phyloP scores from a whole-genome alignment of 1,284 basidiomycete species.

The Sporisorium sorghi region DNA sequence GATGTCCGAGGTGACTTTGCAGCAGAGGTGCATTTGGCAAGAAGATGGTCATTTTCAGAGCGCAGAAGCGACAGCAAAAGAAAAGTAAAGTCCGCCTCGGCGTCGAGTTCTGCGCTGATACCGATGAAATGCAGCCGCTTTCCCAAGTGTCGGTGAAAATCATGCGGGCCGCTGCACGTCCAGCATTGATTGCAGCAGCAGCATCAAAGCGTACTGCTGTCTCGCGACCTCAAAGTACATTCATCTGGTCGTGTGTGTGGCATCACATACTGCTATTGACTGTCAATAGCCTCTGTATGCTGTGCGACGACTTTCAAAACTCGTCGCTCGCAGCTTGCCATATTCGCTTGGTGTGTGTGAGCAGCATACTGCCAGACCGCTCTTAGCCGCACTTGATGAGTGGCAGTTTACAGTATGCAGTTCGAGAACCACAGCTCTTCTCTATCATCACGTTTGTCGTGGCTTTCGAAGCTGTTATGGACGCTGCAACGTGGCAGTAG shows the following conservation, averaged over 20 bases:
- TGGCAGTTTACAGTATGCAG: not conserved
- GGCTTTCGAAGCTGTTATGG: not conserved
- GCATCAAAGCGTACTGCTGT: not conserved
- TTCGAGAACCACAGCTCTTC: no score
- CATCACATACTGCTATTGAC: not conserved
- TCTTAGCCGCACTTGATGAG: not conserved
- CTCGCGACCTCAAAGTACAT: not conserved
- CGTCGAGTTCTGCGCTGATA: conserved; percentile 8
- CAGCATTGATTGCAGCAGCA: conserved; percentile 9
- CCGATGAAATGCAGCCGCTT: conserved; percentile 10
- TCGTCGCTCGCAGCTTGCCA: not conserved
- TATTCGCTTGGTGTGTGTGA: not conserved
- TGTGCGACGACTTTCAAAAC: not conserved
- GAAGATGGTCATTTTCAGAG: not conserved
- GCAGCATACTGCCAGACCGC: not conserved
- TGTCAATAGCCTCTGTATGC: not conserved
- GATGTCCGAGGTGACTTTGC: conserved; percentile 26
- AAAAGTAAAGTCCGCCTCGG: conserved; percentile 32
- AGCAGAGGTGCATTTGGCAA: conserved; percentile 5
- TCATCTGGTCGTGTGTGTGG: not conserved
- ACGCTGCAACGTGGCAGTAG: conserved; percentile 1
- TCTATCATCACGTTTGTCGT: not conserved
- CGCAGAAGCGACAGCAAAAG: conserved; percentile 3
- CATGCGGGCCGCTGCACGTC: conserved; percentile 36
- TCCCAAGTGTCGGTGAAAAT: conserved; percentile 25